Evolutionary conservation across 768 basidiomycete species (phyloP), one percentile per base, ranked within the genome.

Genomic region (Psilocybe cubensis): DNA sequence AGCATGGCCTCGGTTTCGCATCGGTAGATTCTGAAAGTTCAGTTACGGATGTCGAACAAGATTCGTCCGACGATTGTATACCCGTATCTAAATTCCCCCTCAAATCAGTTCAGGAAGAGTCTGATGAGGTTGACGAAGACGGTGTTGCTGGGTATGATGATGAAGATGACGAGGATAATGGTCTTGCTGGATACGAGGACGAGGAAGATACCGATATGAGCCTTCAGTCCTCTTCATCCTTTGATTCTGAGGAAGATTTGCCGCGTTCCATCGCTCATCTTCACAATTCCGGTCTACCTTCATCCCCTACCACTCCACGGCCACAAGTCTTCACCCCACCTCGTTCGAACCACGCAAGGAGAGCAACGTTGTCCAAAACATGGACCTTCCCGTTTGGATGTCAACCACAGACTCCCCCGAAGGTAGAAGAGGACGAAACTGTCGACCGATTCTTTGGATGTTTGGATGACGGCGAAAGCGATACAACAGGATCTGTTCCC

Each of bases 371-470:
- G 21, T 83, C 83, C n/a, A 85, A 83, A 71, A 77, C 77, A 0
- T 91, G 89, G 89, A 85, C 86, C 0, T 92, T 91, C 70, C 84
- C 84, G 2, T 61, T 64, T 38, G 60, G 60, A 21, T 43, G 50
- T 17, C 44, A 55, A n/a, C 48, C 51, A 62, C 53, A 61, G 67
- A 54, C 52, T 24, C 59, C 57, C 20, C 59, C 63, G 11, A 60
- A 66, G 33, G 60, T 72, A 1, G 69, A 69, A 9, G 70, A 67
- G 43, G 61, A 63, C 52, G 79, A 83, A 18, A 82, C 86, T n/a
- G 75, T 89, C 8, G 91, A 93, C 67, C 80, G 78, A 29, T 93
- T 93, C 79, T 93, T 93, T 63, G 86, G 83, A 41, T 93, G 90
- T 58, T 72, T 84, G 35, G 85, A 87, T 51, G 80, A 81, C 51